Evolutionary conservation across 768 basidiomycete genomes (phyloP).

Genomic region (Agrocybe praecox): DNA sequence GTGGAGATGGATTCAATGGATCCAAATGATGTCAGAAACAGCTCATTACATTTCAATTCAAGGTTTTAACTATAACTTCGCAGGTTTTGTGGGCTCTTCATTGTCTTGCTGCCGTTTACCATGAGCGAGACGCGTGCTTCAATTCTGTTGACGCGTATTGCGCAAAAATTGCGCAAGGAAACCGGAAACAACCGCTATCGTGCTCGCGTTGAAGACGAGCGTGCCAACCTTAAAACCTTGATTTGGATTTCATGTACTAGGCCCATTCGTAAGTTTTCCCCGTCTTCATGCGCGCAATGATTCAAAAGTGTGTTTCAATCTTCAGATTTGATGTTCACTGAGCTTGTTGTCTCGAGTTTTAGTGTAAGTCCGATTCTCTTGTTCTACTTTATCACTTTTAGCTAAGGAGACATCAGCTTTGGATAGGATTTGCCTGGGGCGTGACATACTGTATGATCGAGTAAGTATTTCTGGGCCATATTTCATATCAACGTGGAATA

Average conservation of each 20-base stretch:
- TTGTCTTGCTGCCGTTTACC: slow-evolving; percentile 51
- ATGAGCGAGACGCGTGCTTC: slow-evolving; percentile 76
- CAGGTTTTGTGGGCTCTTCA: slow-evolving; percentile 55
- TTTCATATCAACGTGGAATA: background rate
- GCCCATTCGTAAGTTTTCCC: slow-evolving; percentile 61
- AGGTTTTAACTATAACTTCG: background rate
- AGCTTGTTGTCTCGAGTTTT: slow-evolving; percentile 75
- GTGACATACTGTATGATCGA: slow-evolving; percentile 69
- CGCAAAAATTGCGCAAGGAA: slow-evolving; percentile 61
- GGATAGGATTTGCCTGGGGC: slow-evolving; percentile 79
- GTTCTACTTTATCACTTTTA: background rate
- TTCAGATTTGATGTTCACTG: slow-evolving; percentile 66
- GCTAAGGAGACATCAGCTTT: slow-evolving; percentile 45
- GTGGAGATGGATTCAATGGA: slow-evolving; percentile 34
- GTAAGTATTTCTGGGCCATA: slow-evolving; percentile 31
- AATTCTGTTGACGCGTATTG: slow-evolving; percentile 69
- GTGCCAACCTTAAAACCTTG: slow-evolving; percentile 52
- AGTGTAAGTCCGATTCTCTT: slow-evolving; percentile 47
- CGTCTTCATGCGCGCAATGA: background rate
- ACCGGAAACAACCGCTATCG: slow-evolving; percentile 67
- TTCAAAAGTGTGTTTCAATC: background rate
- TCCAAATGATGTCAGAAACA: slow-evolving; percentile 29
- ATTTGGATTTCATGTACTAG: slow-evolving; percentile 73
- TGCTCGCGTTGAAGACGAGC: slow-evolving; percentile 65
- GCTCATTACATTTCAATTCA: no score